phyloP scores from a whole-genome alignment of 1,284 basidiomycete genomes.

The Ustilago vetiveriae region DNA sequence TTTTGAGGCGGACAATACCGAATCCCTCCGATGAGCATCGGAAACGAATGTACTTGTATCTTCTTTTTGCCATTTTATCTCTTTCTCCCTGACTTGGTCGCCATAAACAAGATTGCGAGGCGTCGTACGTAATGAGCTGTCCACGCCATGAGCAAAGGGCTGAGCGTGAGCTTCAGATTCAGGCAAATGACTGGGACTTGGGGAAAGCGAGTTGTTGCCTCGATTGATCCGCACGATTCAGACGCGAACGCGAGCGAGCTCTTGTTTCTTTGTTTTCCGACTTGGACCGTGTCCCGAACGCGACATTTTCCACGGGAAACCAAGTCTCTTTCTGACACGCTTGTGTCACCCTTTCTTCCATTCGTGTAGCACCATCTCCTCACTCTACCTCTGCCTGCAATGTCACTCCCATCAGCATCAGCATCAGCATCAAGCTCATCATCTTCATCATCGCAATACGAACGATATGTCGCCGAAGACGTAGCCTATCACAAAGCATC shows the following conservation, averaged over 20 bases:
- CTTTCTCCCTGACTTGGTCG: constrained; percentile 10
- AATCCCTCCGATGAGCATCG: not conserved
- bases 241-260: constrained; percentile 22
- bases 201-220: no score
- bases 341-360: not conserved
- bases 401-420: constrained; percentile 6
- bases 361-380: not conserved
- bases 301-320: not conserved
- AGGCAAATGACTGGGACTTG: no score
- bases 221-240: no score
- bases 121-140: no score
- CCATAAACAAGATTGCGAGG: no score
- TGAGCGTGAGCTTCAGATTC: no score
- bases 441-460: constrained; percentile 16
- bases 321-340: not conserved
- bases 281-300: constrained; percentile 1
- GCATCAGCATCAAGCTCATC: no score
- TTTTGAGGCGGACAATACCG: no score
- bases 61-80: not conserved
- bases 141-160: no score
- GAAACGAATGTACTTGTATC: not conserved
- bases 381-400: not conserved
- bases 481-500: constrained; percentile 55
- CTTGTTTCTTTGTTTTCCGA: no score
- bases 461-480: constrained; percentile 46